Percentiles rank a stretch among this genome's conserved stretches.
Conservation (phyloP, 371 early-diverging fungal species). For the Mortierella sp. region DNA sequence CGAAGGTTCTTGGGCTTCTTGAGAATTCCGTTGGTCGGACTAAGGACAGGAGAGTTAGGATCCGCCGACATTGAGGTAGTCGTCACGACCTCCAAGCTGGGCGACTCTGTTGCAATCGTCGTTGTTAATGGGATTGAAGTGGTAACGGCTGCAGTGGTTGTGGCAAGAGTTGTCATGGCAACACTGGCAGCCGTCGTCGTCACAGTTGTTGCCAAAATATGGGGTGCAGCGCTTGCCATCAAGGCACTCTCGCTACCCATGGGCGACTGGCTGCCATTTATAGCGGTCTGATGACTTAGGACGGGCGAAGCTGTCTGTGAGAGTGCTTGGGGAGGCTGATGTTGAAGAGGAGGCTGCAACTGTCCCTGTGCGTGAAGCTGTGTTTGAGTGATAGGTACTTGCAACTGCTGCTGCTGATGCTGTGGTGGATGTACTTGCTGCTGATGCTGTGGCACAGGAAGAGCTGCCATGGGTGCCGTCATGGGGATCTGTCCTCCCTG, state of each 20-base stretch:
- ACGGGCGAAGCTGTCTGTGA: conserved; percentile 45
- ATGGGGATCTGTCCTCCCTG: conserved; percentile 42
- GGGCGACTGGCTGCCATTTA: conserved; percentile 24
- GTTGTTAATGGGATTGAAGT: no score
- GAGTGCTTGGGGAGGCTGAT: conserved; percentile 12
- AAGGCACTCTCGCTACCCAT: conserved; percentile 21
- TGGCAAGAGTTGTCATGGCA: neutral
- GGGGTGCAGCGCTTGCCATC: conserved; percentile 28
- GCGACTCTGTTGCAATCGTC: no score
- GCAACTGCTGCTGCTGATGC: conserved; percentile 37
- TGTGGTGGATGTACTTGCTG: neutral
- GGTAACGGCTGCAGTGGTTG: no score
- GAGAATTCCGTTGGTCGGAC: conserved; percentile 40
- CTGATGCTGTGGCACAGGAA: conserved; percentile 5
- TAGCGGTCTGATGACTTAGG: conserved; percentile 14
- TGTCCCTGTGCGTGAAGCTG: conserved; percentile 2
- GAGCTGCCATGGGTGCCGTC: conserved; percentile 29
- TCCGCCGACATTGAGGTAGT: conserved; percentile 11
- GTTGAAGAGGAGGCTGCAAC: conserved; percentile 4
- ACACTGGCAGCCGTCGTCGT: neutral
- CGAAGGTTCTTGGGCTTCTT: conserved; percentile 46
- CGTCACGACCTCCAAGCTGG: neutral
- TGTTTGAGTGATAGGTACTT: neutral
- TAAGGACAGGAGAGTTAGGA: conserved; percentile 34
- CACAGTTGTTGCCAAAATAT: neutral